These are phyloP conservation scores for Mucor velutinosus DNA, from an alignment of 371 early-diverging fungal species.

Conservation along the genomic window DNA sequence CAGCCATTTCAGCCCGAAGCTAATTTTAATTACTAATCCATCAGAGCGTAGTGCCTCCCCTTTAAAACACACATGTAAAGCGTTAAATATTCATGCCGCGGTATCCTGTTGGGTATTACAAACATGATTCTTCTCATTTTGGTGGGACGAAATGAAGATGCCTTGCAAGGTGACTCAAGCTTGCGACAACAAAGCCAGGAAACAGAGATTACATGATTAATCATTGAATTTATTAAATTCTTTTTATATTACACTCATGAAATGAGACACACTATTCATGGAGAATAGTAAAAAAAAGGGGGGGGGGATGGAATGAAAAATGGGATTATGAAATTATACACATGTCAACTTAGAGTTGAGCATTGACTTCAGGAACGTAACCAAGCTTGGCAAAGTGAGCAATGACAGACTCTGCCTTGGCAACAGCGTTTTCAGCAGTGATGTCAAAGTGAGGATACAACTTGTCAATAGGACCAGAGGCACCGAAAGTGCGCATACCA, in stretches of 20 bases:
- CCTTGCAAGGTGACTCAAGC: no score
- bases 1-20: no score
- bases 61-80: no score
- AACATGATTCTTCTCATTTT: no score
- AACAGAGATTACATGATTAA: neutral
- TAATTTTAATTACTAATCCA: neutral
- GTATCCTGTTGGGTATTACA: neutral
- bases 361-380: conserved; percentile 37
- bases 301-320: neutral
- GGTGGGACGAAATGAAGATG: no score
- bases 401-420: conserved; percentile 28
- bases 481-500: conserved; percentile 95
- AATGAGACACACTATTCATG: neutral
- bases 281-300: neutral
- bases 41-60: no score
- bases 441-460: conserved; percentile 32
- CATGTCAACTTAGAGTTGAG: conserved; percentile 23
- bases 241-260: neutral
- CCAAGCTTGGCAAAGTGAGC: conserved; percentile 31
- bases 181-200: no score
- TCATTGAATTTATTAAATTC: neutral
- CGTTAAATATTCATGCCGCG: neutral
- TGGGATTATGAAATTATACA: neutral
- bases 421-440: conserved; percentile 29
- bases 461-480: conserved; percentile 59